A percentile compares a stretch with the other conserved stretches of the same genome.
Evolutionary conservation across 371 early-diverging fungal genomes (phyloP).

Genomic region (Choanephora cucurbitarum): DNA sequence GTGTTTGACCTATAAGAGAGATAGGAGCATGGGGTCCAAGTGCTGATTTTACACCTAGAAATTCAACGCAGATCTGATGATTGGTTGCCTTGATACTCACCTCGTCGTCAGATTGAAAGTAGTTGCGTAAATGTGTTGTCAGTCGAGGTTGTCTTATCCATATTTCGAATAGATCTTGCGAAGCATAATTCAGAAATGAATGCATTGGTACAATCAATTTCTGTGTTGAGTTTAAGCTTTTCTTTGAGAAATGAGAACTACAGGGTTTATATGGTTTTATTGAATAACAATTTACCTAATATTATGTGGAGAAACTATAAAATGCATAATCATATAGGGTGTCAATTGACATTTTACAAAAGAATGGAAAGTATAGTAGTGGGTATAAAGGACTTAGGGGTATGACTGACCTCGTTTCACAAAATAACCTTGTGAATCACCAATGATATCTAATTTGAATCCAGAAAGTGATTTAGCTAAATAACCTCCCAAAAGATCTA

Average conservation of each 20-base stretch:
- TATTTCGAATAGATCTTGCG: neutral
- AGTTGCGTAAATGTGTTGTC: conserved; percentile 9
- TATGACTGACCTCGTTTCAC: conserved; percentile 52
- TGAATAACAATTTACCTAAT: conserved; percentile 13
- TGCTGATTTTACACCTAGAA: conserved; percentile 7
- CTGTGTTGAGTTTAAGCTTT: conserved; percentile 10
- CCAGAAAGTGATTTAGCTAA: conserved; percentile 51
- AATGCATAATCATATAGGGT: neutral
- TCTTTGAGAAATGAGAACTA: no score
- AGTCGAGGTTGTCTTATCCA: neutral
- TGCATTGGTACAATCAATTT: conserved; percentile 3
- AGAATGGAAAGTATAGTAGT: no score
- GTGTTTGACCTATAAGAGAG: neutral
- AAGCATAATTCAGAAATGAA: conserved; percentile 1
- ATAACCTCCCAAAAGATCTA: conserved; percentile 50
- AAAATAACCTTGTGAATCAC: conserved; percentile 36
- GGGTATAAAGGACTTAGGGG: no score
- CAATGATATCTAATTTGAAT: conserved; percentile 43
- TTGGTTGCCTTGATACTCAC: conserved; percentile 9
- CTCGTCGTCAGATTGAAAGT: neutral
- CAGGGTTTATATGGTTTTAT: no score
- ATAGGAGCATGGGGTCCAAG: conserved; percentile 7
- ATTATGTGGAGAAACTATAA: neutral
- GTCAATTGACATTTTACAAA: no score
- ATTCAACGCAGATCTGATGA: conserved; percentile 10